Percentiles rank a stretch among this genome's conserved stretches.
Evolutionary conservation across 2,329 filamentous ascomycete species (phyloP).

Genomic region (Onygenales sp.): DNA sequence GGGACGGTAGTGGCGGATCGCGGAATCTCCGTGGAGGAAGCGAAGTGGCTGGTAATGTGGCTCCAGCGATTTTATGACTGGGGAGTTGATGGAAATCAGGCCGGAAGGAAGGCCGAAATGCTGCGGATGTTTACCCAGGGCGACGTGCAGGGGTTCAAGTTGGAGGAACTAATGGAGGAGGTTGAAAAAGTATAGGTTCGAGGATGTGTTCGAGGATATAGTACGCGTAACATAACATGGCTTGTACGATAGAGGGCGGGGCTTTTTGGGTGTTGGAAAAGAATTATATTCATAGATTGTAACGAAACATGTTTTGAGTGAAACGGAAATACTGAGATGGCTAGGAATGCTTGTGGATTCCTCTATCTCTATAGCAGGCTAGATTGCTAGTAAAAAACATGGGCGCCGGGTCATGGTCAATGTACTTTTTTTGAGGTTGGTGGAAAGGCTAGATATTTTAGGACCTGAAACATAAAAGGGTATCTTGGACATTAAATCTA

Average conservation of each 20-base stretch:
- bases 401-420: background rate
- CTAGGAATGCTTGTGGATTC: too few species aligned
- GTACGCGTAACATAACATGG: background rate
- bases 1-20: conserved; percentile 67
- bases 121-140: conserved; percentile 75
- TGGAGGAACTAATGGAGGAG: conserved; percentile 81
- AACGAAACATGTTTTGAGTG: too few species aligned
- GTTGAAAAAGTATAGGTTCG: conserved; percentile 59
- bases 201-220: background rate
- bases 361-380: too few species aligned
- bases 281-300: too few species aligned
- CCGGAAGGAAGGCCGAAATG: conserved; percentile 56
- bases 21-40: conserved; percentile 70
- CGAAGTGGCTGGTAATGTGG: conserved; percentile 84
- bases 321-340: too few species aligned
- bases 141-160: conserved; percentile 61
- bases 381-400: background rate
- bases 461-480: background rate
- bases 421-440: background rate
- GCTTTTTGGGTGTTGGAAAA: too few species aligned
- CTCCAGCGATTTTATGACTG: conserved; percentile 81
- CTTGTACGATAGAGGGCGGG: background rate
- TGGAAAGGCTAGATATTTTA: background rate
- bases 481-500: background rate
- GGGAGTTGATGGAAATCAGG: conserved; percentile 48